phyloP scores from a whole-genome alignment of 140 eudicot genomes.

The Stevia rebaudiana region DNA sequence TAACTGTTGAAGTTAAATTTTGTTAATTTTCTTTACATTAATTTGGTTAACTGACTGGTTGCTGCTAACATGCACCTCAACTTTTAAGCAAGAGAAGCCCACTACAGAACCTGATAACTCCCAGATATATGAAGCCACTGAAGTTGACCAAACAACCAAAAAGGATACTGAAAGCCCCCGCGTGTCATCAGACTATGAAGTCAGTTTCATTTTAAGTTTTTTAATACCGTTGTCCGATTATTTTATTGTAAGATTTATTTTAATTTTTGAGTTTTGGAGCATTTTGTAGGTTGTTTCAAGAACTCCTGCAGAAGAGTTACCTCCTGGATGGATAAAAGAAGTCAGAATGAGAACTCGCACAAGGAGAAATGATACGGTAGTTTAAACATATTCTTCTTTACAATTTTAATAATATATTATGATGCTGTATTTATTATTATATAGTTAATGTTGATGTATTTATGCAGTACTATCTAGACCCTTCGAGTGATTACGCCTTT shows the following conservation, averaged over 20 bases:
- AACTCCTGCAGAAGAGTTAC: constrained; percentile 42
- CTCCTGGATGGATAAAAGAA: constrained; percentile 67
- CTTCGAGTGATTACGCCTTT: constrained; percentile 36
- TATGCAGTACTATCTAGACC: constrained; percentile 49
- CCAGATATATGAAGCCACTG: constrained; percentile 14
- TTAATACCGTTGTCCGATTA: too few relatives aligned
- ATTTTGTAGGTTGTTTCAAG: constrained; percentile 37
- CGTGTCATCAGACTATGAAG: constrained; percentile 27
- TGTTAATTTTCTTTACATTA: neutral
- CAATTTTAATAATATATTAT: neutral
- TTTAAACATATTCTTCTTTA: neutral
- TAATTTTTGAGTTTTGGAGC: constrained; percentile 17
- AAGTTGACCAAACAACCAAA: constrained; percentile 1
- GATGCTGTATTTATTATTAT: neutral
- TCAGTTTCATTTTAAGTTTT: constrained; percentile 26
- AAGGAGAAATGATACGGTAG: constrained; percentile 43
- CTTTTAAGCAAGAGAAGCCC: constrained; percentile 14
- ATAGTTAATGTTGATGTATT: constrained; percentile 9
- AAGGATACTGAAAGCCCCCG: constrained; percentile 23
- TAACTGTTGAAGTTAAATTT: neutral
- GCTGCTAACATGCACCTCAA: constrained; percentile 15
- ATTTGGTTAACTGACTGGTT: constrained; percentile 12
- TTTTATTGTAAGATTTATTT: neutral
- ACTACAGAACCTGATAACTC: constrained; percentile 15
- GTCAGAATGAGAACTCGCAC: constrained; percentile 28